Evolutionary conservation across 2,329 filamentous ascomycete genomes (phyloP).

Genomic region (Hypoxylon sp.): DNA sequence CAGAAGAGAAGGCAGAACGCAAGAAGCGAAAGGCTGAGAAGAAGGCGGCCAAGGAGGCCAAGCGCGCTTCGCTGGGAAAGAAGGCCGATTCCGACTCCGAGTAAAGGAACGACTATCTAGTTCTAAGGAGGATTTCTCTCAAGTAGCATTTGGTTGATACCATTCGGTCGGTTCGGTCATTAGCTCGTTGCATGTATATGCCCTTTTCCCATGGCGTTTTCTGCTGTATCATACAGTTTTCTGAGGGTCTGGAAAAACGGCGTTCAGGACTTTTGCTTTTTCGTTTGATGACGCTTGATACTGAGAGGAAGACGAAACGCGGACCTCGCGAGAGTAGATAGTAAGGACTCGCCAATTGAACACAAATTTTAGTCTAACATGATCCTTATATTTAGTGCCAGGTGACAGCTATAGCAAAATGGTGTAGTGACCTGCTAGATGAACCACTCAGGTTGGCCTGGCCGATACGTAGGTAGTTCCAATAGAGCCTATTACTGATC

Average conservation of each 20-base stretch:
- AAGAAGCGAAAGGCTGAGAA: constrained; percentile 72
- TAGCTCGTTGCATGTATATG: constrained; percentile 36
- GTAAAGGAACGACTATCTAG: constrained; percentile 48
- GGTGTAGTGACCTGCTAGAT: background rate
- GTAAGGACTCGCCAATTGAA: constrained; percentile 29
- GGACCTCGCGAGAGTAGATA: constrained; percentile 38
- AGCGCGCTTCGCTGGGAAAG: constrained; percentile 65
- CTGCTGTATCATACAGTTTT: constrained; percentile 49
- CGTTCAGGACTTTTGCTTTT: constrained; percentile 45
- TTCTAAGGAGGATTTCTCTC: constrained; percentile 29
- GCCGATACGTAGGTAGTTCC: background rate
- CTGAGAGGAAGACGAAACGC: constrained; percentile 30
- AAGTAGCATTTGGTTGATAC: constrained; percentile 47
- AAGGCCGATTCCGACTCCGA: constrained; percentile 67
- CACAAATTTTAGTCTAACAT: constrained; percentile 25
- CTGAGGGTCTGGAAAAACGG: constrained; percentile 46
- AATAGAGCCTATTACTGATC: too few species aligned
- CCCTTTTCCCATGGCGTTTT: constrained; percentile 46
- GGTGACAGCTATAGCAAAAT: background rate
- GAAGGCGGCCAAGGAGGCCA: constrained; percentile 68
- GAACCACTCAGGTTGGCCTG: background rate
- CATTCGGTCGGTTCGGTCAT: constrained; percentile 36
- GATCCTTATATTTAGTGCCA: background rate
- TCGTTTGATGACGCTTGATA: constrained; percentile 27
- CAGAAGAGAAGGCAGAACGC: constrained; percentile 74